These are phyloP conservation scores for Leccinum broughii DNA, from an alignment of 768 basidiomycete species.

Conservation along the genomic window DNA sequence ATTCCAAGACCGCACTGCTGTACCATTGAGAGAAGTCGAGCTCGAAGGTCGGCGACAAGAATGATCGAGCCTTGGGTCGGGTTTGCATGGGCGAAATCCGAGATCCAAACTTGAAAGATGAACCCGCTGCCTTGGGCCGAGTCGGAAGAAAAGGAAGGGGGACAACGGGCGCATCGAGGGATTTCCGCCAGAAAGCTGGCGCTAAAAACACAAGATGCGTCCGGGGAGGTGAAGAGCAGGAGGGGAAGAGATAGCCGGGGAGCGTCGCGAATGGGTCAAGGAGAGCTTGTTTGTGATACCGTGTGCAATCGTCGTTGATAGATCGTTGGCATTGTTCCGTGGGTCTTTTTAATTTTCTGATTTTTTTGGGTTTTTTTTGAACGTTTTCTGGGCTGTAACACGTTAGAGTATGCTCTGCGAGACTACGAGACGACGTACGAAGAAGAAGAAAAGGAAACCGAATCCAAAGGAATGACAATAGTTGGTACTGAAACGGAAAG, in stretches of 20 bases:
- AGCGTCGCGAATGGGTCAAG: neutral
- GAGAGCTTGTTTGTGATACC: neutral
- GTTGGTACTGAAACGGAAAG: neutral
- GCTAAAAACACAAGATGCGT: constrained; percentile 2
- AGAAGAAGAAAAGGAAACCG: too few species aligned
- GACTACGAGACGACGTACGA: neutral
- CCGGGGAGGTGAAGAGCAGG: neutral
- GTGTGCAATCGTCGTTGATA: neutral
- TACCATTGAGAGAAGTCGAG: neutral
- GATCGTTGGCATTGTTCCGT: neutral
- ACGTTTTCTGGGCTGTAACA: neutral
- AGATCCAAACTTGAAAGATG: neutral
- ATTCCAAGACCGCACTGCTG: neutral
- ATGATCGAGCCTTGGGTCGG: neutral
- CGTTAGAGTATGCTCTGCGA: neutral
- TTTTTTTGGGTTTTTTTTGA: neutral
- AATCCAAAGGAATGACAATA: too few species aligned
- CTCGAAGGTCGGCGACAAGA: neutral
- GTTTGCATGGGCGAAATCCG: neutral
- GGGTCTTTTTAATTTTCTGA: constrained; percentile 1
- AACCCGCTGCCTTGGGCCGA: neutral
- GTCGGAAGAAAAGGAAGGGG: neutral
- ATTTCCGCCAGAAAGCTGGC: constrained; percentile 11
- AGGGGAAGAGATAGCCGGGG: neutral
- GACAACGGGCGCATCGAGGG: constrained; percentile 6